A percentile compares a stretch with the other conserved stretches of the same genome.
phyloP scores from a whole-genome alignment of 495 filamentous ascomycete species.

The Aspergillus mulundensis region DNA sequence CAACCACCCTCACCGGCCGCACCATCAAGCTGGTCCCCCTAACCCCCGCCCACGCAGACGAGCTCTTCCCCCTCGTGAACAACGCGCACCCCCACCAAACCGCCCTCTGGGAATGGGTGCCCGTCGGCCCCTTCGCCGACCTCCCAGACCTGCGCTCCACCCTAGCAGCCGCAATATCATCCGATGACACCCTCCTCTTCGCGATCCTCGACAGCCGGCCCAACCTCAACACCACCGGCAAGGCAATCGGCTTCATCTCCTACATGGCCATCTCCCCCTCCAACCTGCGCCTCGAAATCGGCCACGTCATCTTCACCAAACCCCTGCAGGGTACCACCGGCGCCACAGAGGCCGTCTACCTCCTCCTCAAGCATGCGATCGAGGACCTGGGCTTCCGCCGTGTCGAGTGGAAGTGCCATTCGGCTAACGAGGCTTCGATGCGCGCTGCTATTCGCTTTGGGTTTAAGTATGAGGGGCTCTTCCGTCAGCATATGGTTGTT shows the following conservation, averaged over 20 bases:
- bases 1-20: constrained; percentile 29
- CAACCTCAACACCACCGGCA: constrained; percentile 3
- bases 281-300: constrained; percentile 46
- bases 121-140: constrained; percentile 35
- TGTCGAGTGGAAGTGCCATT: constrained; percentile 57
- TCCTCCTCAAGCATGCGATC: constrained; percentile 44
- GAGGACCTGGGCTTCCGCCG: constrained; percentile 49
- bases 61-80: constrained; percentile 37
- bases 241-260: constrained; percentile 38
- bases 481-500: constrained; percentile 53
- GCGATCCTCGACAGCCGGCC: constrained; percentile 34
- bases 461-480: constrained; percentile 50
- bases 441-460: constrained; percentile 50
- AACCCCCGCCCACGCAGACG: constrained; percentile 28
- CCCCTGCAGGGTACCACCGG: constrained; percentile 44
- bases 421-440: constrained; percentile 43
- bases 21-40: constrained; percentile 39
- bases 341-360: constrained; percentile 50
- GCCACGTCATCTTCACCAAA: constrained; percentile 43
- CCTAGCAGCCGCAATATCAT: constrained; percentile 24
- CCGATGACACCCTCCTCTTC: constrained; percentile 37
- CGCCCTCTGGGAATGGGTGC: constrained; percentile 47
- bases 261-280: constrained; percentile 40
- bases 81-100: constrained; percentile 23
- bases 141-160: constrained; percentile 24